Base-by-base conservation (phyloP, 495 filamentous ascomycete genomes). In the Parachaetomium inaequale region DNA sequence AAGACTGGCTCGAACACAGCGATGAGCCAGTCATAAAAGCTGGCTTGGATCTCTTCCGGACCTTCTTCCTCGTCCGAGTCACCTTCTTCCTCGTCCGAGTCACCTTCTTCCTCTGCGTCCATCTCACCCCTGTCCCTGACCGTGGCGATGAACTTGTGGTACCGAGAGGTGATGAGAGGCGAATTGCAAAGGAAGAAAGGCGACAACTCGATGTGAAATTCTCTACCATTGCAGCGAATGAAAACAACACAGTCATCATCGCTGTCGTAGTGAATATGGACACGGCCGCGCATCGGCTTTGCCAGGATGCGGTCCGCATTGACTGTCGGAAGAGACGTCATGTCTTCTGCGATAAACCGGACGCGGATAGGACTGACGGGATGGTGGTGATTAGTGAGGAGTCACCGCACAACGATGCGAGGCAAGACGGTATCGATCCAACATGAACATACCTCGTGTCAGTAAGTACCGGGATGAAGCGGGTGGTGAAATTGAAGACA, bases 151-250 rank as follows among this genome's bases (percentile, higher is more conserved):
- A 61, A 65, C 52, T 65, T 61, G 26, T 46, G 58, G 61, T 65
- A 65, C 14, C 45, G 59, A 52, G 57, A 34, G 34, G 57, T 58
- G 52, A 55, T 26, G 45, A 34, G n/a, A 51, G 63, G 63, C 21
- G 63, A 65, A 45, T 61, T 57, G 50, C 59, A 60, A 50, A 65
- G 43, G 51, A 55, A 65, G 47, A 49, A 55, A 21, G 63, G 58
- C 17, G 63, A 61, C 40, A 65, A 46, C 11, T 57, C 31, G 38
- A 65, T 31, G 21, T 62, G 46, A 42, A 65, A 61, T 47, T 55
- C 43, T 56, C 58, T 52, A 34, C 63, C 63, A 51, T 65, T 61
- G 51, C 58, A 65, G 51, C 63, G 58, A 29, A 65, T 55, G 29
- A 50, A 65, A 40, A 58, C 42, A 43, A 51, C 45, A 21, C 8